These are phyloP conservation scores for Fusarium caatingaense DNA, from an alignment of 2,329 filamentous ascomycete species.

Conservation along the genomic window DNA sequence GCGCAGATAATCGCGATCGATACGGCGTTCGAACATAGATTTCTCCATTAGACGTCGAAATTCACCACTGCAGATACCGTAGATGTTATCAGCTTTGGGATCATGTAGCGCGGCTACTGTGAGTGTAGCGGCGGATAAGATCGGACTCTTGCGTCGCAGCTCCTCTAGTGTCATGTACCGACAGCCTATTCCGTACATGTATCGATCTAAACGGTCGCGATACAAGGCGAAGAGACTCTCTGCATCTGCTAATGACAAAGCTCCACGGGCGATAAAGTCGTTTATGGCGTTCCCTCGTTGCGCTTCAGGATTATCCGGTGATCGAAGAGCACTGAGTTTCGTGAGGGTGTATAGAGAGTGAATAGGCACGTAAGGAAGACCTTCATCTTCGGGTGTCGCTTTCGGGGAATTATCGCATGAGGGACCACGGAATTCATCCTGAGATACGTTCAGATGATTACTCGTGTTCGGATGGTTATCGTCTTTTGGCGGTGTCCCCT, in stretches of 20 bases:
- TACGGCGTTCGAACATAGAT: conserved; percentile 53
- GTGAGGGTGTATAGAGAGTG: conserved; percentile 55
- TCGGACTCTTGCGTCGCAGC: conserved; percentile 65
- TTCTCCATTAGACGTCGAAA: conserved; percentile 66
- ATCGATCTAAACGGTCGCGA: conserved; percentile 62
- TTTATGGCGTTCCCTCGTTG: conserved; percentile 42
- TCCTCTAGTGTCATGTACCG: conserved; percentile 62
- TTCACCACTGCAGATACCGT: conserved; percentile 66
- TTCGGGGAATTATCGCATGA: conserved; percentile 48
- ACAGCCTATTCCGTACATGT: conserved; percentile 65
- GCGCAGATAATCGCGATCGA: conserved; percentile 64
- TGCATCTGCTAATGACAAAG: conserved; percentile 60
- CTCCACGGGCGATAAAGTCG: conserved; percentile 54
- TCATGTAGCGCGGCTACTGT: conserved; percentile 70
- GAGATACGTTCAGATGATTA: conserved; percentile 21
- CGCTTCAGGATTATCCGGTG: conserved; percentile 46
- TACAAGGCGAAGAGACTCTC: conserved; percentile 64
- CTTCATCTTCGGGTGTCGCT: conserved; percentile 49
- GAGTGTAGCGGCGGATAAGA: conserved; percentile 67
- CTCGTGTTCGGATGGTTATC: conserved; percentile 20
- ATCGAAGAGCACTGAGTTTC: conserved; percentile 52
- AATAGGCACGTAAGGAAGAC: conserved; percentile 53
- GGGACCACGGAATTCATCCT: conserved; percentile 40
- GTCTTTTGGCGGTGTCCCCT: conserved; percentile 42
- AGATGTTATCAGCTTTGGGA: conserved; percentile 62